Evolutionary conservation across 164 flowering plant species (phyloP).

Genomic region (Kalanchoe fedtschenkoi): DNA sequence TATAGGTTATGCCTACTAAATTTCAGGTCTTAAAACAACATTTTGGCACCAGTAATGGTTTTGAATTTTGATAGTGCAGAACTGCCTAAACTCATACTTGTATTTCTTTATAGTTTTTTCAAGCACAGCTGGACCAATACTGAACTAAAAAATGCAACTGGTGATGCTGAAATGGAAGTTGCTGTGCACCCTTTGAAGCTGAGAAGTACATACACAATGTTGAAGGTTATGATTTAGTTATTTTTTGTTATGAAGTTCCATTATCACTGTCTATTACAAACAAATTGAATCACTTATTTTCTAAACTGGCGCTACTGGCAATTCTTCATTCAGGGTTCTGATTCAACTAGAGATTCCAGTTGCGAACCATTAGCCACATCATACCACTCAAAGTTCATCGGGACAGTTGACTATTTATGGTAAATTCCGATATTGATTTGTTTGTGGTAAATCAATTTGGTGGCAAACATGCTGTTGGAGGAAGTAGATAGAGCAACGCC

Average conservation of each 20-base stretch:
- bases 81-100: background rate
- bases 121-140: constrained; percentile 37
- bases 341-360: background rate
- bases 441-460: background rate
- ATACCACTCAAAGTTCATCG: constrained; percentile 59
- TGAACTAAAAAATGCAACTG: constrained; percentile 47
- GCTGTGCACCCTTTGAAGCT: constrained; percentile 46
- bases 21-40: background rate
- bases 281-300: background rate
- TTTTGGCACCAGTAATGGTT: background rate
- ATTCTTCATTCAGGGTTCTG: constrained; percentile 32
- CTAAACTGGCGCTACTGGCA: background rate
- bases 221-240: constrained; percentile 24
- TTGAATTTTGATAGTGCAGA: background rate
- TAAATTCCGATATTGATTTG: constrained; percentile 8
- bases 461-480: background rate
- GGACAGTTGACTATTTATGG: constrained; percentile 76
- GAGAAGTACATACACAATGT: constrained; percentile 41
- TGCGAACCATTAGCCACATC: constrained; percentile 55
- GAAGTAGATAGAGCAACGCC: background rate
- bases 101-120: constrained; percentile 20
- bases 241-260: background rate
- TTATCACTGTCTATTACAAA: background rate
- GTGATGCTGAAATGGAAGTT: constrained; percentile 18
- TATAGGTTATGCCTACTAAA: background rate